Base-by-base conservation (phyloP, 2,329 filamentous ascomycete species). In the Fusarium torreyae region DNA sequence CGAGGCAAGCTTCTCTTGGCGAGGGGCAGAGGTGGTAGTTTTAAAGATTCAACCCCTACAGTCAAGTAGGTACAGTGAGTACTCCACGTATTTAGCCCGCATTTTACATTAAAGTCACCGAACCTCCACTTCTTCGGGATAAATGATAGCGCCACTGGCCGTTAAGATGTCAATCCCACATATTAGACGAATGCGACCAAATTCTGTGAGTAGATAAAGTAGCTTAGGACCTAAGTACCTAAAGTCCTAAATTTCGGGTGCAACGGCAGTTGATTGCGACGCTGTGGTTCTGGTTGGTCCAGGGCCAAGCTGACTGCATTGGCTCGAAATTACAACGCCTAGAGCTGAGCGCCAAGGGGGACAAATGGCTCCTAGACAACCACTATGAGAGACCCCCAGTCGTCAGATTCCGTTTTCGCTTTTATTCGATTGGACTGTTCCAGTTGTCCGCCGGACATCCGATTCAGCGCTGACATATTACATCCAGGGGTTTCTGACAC, bases 11-110 rank as follows among this genome's bases (percentile, higher is more conserved):
- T 22, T 31, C 56, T 26, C 31, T 11, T 24, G 36, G 40, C 24
- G 67, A 57, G 60, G 60, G 53, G 62, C 48, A 61, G 49, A 40
- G 36, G 45, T 18, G 45, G 48, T 51, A 43, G 36, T 53, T 38
- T 56, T 54, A 39, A 31, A 44, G n/a, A 57, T 62, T 14, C 13
- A n/a, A 13, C 26, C 51, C 40, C 50, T 40, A 28, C 18, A 48
- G 31, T 6, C 38, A 44, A 33, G 39, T 28, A 55, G 18, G 18
- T 20, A 20, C 18, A 20, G 18, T 20, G 44, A 33, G 44, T 14
- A 24, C n/a, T 14, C 40, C 22, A 6, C 28, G n/a, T 22, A 18
- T 33, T 7, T 20, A 51, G 22, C 34, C 33, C 34, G 38, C 15
- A 39, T 17, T 26, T 15, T 50, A 34, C 46, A 33, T 42, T 28